phyloP scores from a whole-genome alignment of 768 basidiomycete species.

The Lactarius indigo region DNA sequence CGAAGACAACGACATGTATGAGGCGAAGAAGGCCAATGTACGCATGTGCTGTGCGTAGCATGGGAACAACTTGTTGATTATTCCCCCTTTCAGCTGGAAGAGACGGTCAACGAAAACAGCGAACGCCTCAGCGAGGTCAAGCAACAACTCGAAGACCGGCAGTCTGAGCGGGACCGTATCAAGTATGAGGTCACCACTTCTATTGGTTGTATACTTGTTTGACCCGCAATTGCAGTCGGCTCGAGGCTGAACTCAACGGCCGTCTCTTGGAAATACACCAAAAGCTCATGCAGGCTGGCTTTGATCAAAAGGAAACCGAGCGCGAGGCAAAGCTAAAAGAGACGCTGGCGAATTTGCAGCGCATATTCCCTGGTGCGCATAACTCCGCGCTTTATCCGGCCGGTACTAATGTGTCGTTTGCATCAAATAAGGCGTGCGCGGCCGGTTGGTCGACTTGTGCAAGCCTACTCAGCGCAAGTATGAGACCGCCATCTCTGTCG shows the following conservation, averaged over 20 bases:
- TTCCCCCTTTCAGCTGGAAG: conserved; percentile 47
- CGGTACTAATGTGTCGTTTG: neutral
- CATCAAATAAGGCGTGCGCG: conserved; percentile 70
- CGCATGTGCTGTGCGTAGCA: conserved; percentile 19
- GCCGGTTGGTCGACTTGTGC: conserved; percentile 90
- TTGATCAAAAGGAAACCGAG: conserved; percentile 84
- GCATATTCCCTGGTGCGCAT: conserved; percentile 77
- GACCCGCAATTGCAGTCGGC: conserved; percentile 51
- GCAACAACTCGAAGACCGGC: conserved; percentile 80
- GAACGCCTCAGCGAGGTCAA: conserved; percentile 60
- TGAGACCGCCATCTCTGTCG: conserved; percentile 85
- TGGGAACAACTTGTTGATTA: conserved; percentile 2
- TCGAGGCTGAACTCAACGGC: conserved; percentile 89
- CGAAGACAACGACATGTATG: conserved; percentile 50
- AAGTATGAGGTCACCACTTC: conserved; percentile 45
- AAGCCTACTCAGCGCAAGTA: conserved; percentile 92
- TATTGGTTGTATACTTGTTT: neutral
- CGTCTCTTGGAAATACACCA: conserved; percentile 79
- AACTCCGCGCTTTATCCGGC: neutral
- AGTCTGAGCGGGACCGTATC: conserved; percentile 78
- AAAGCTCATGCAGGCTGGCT: conserved; percentile 85
- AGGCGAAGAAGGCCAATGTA: conserved; percentile 58
- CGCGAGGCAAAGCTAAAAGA: conserved; percentile 83
- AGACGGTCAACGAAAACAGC: conserved; percentile 52
- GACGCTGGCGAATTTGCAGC: conserved; percentile 74